These are phyloP conservation scores for Cladosporium sp. DNA, from an alignment of 2,329 filamentous ascomycete genomes.

Conservation along the genomic window DNA sequence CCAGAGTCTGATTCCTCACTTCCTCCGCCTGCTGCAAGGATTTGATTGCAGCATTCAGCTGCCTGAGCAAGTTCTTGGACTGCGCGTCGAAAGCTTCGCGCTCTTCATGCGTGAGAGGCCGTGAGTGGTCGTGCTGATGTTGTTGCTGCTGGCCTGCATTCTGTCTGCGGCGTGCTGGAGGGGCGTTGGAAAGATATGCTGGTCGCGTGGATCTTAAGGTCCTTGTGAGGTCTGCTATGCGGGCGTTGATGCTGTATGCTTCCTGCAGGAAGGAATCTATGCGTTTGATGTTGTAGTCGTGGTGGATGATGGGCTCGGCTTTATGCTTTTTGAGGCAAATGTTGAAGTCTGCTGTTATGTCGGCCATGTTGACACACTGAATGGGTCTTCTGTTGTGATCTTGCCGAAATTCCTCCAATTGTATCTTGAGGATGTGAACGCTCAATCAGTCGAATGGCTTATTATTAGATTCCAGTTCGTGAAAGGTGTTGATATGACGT, in stretches of 20 bases:
- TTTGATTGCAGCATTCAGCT: slow-evolving; percentile 77
- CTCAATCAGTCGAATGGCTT: too few species aligned
- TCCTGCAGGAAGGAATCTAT: slow-evolving; percentile 89
- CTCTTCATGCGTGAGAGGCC: slow-evolving; percentile 71
- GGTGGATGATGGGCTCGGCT: background rate
- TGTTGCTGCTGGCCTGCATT: slow-evolving; percentile 18
- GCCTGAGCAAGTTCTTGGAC: slow-evolving; percentile 77
- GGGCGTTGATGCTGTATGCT: slow-evolving; percentile 85
- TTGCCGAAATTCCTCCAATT: background rate
- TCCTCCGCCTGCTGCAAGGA: slow-evolving; percentile 77
- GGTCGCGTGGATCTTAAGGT: slow-evolving; percentile 82
- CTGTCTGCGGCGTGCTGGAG: slow-evolving; percentile 49
- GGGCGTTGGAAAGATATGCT: slow-evolving; percentile 81
- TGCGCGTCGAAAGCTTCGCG: slow-evolving; percentile 83
- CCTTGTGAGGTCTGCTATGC: slow-evolving; percentile 73
- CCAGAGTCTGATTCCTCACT: slow-evolving; percentile 71
- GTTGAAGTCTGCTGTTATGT: slow-evolving; percentile 67
- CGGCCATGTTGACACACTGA: slow-evolving; percentile 42
- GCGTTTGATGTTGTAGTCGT: slow-evolving; percentile 33
- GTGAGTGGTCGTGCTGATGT: slow-evolving; percentile 34
- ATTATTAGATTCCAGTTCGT: too few species aligned
- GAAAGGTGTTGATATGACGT: background rate
- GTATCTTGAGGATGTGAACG: background rate
- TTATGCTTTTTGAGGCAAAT: slow-evolving; percentile 50
- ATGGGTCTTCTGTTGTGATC: background rate